Conservation (phyloP, 1,284 basidiomycete genomes). For the Microstroma glucosiphilum region DNA sequence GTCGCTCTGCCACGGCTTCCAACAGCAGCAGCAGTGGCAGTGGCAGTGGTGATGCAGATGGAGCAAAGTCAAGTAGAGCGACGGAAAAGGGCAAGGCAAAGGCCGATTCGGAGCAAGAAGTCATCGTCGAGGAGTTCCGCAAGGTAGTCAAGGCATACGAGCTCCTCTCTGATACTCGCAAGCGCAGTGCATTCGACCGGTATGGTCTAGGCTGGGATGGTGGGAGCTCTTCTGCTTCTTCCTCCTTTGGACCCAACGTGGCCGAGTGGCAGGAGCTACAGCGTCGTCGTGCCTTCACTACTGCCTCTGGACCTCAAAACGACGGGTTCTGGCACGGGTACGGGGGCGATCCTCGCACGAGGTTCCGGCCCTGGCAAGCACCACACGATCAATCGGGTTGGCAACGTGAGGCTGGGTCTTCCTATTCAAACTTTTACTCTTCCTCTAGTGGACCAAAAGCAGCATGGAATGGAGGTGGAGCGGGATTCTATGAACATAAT, state of each 20-base stretch:
- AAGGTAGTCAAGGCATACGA: constrained; percentile 26
- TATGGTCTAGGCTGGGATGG: constrained; percentile 23
- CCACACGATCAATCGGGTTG: constrained; percentile 19
- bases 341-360: constrained; percentile 1
- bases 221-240: background rate
- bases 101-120: background rate
- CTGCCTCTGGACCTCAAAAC: constrained; percentile 3
- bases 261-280: constrained; percentile 8
- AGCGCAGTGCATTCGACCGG: constrained; percentile 17
- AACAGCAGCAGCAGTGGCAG: background rate
- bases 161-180: constrained; percentile 16
- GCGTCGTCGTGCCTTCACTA: background rate
- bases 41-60: background rate
- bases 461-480: background rate
- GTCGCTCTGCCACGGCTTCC: background rate
- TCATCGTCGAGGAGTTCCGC: constrained; percentile 19
- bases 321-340: constrained; percentile 9
- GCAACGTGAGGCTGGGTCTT: constrained; percentile 13
- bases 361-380: constrained; percentile 9
- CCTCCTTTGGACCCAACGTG: background rate
- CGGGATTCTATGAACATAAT: background rate
- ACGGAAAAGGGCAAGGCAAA: constrained; percentile 21
- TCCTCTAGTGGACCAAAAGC: background rate
- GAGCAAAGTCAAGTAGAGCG: background rate
- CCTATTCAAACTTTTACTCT: constrained; percentile 1